These are phyloP conservation scores for Coemansia sp. DNA, from an alignment of 192 early-diverging fungal genomes.

Conservation along the genomic window DNA sequence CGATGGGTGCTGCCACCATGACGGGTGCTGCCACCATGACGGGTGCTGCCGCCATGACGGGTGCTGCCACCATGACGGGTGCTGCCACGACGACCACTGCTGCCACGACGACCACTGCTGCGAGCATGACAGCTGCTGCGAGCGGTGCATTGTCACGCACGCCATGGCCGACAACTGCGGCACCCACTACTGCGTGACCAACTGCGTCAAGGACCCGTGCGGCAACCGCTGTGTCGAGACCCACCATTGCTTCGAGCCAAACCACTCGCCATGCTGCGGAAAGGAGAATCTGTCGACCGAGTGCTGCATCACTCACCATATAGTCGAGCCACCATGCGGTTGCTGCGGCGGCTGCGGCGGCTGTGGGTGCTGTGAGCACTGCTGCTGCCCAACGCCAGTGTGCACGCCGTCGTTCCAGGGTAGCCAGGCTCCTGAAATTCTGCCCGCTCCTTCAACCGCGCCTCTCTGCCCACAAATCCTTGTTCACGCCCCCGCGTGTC, in stretches of 20 bases:
- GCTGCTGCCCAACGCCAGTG: conserved; percentile 39
- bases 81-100: conserved; percentile 31
- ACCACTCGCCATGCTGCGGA: conserved; percentile 33
- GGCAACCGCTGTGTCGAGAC: conserved; percentile 53
- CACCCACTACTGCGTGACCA: conserved; percentile 58
- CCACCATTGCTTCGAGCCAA: conserved; percentile 54
- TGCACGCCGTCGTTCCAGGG: conserved; percentile 52
- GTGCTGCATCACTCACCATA: conserved; percentile 56
- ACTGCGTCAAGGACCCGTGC: conserved; percentile 56
- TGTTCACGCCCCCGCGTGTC: conserved; percentile 32
- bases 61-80: conserved; percentile 28
- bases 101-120: conserved; percentile 28
- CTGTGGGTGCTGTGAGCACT: conserved; percentile 3
- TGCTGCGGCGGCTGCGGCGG: conserved; percentile 26
- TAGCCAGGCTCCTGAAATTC: neutral
- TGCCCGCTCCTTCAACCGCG: conserved; percentile 22
- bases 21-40: conserved; percentile 25
- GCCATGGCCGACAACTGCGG: conserved; percentile 51
- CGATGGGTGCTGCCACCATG: conserved; percentile 10
- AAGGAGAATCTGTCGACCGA: conserved; percentile 52
- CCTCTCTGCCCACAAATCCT: conserved; percentile 35
- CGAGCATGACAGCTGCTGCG: conserved; percentile 44
- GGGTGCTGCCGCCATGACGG: conserved; percentile 20
- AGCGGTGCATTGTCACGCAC: conserved; percentile 43
- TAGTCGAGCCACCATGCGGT: conserved; percentile 46